A percentile compares a stretch with the other conserved stretches of the same genome.
Conservation (phyloP, 441 rosid species). For the Eruca vesicaria region DNA sequence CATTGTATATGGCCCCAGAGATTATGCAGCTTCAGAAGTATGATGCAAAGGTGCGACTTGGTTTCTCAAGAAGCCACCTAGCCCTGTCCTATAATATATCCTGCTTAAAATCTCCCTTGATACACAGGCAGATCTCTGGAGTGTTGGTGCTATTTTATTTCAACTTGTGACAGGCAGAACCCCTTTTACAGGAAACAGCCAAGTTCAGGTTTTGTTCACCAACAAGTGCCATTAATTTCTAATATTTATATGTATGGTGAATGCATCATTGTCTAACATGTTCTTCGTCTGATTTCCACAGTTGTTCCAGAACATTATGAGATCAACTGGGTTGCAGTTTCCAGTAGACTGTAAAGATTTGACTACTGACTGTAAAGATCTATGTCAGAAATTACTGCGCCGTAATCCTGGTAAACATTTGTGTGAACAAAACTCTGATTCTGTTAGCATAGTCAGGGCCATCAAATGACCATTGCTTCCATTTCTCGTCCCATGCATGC, state of each 20-base stretch:
- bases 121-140: slow-evolving; percentile 98
- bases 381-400: slow-evolving; percentile 82
- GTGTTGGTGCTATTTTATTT: slow-evolving; percentile 89
- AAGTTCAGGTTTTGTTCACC: slow-evolving; percentile 61
- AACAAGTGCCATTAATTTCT: slow-evolving; percentile 4
- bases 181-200: slow-evolving; percentile 86
- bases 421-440: background rate
- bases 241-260: background rate
- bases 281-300: slow-evolving; percentile 37
- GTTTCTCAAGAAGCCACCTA: background rate
- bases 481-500: too few species aligned
- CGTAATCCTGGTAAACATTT: slow-evolving; percentile 74
- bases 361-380: slow-evolving; percentile 71
- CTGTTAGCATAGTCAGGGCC: background rate
- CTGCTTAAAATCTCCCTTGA: slow-evolving; percentile 41
- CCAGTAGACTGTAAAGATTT: slow-evolving; percentile 56
- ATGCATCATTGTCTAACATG: slow-evolving; percentile 21
- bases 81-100: slow-evolving; percentile 16
- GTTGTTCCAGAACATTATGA: slow-evolving; percentile 91
- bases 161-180: slow-evolving; percentile 91
- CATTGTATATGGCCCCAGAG: slow-evolving; percentile 99
- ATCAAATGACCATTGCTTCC: too few species aligned
- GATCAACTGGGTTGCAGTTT: slow-evolving; percentile 74
- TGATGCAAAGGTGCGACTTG: slow-evolving; percentile 77
- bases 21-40: slow-evolving; percentile 98